Evolutionary conservation across 1,284 basidiomycete genomes (phyloP), one percentile per base, ranked within the genome.

Genomic region (Blastosporella zonata): DNA sequence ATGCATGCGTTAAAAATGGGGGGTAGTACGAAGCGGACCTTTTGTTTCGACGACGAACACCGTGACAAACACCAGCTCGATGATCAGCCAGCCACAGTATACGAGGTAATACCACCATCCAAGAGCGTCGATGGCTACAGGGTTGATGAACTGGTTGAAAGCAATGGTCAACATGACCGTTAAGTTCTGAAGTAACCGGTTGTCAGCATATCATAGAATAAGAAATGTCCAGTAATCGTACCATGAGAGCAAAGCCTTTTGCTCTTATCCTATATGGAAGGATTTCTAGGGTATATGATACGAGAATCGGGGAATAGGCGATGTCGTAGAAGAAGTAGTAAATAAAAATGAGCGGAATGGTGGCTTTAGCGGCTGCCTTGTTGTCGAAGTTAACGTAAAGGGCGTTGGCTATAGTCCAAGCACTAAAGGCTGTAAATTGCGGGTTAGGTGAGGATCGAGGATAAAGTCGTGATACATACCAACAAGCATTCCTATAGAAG

Each of bases 71-170:
- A 74, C 62, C 3, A 84, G 67, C 59, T 84, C 82, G 50, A 82
- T 58, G 29, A 77, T 65, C 20, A 84, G 69, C 81, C 79, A 84
- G 27, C 70, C 80, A 50, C 79, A 78, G 55, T 82, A 82, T 8
- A 78, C 78, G 18, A 84, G 61, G 55, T 83, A 84, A 54, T 87
- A 88, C 71, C 75, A 78, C 84, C 84, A 88, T 18, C 74, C 75
- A 13, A 88, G 76, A 1, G 73, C 73, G n/a, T 73, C 70, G 23
- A 89, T 69, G 1, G 84, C 84, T 69, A 82, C 78, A 3, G 86
- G 84, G 62, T 88, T 88, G 38, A 86, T 77, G 55, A 84, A 87
- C 60, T 85, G 82, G 60, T 87, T 89, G 71, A 87, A 83, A 0
- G 78, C 77, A 21, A 80, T 67, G 0, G 77, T 78, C 13, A 79